A percentile compares a stretch with the other conserved stretches of the same genome.
Conservation (phyloP, 306 rosid species). For the Purshia tridentata region DNA sequence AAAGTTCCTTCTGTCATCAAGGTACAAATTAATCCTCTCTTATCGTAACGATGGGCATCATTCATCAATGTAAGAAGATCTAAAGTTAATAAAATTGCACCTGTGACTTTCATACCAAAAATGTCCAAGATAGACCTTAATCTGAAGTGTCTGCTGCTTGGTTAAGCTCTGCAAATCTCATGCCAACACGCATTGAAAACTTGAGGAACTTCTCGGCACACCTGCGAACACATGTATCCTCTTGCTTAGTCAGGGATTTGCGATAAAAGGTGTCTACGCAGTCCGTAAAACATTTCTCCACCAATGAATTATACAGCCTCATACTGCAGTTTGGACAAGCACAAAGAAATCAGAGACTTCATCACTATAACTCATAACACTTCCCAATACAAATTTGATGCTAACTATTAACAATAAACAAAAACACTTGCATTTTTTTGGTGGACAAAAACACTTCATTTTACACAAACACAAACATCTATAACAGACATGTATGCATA, state of each 20-base stretch:
- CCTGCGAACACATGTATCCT: constrained; percentile 51
- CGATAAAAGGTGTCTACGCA: constrained; percentile 49
- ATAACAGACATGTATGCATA: background rate
- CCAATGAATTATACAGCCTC: constrained; percentile 58
- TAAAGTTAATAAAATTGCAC: background rate
- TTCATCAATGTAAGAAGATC: background rate
- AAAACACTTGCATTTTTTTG: background rate
- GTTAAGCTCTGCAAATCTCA: constrained; percentile 59
- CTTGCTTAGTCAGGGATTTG: constrained; percentile 53
- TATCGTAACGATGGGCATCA: background rate
- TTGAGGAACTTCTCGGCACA: constrained; percentile 62
- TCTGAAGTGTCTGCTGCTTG: constrained; percentile 53
- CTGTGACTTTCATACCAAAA: background rate
- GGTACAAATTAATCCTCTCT: background rate
- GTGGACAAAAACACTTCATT: background rate
- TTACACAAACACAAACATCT: background rate
- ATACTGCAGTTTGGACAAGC: constrained; percentile 32
- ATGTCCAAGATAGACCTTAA: constrained; percentile 1
- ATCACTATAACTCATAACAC: background rate
- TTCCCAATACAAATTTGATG: background rate
- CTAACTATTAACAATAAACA: background rate
- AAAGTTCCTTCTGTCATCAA: background rate
- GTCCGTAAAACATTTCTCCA: constrained; percentile 49
- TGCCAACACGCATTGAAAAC: constrained; percentile 53
- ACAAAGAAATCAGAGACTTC: background rate